These are phyloP conservation scores for Starmerella floricola DNA, from an alignment of 805 yeast genomes.

Conservation along the genomic window DNA sequence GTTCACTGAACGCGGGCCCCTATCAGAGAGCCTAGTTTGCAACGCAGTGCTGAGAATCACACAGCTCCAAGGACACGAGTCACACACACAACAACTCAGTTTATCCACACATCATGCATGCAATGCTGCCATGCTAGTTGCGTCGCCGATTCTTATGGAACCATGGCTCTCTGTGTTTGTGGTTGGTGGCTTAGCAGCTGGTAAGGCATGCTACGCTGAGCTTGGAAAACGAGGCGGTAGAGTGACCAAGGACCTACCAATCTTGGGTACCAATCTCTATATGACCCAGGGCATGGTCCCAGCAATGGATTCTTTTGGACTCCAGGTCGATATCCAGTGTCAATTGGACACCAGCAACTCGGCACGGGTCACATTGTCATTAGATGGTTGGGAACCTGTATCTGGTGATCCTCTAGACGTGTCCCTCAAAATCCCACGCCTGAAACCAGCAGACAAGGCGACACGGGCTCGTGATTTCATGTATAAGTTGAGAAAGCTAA, in stretches of 20 bases:
- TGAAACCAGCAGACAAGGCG: slow-evolving; percentile 59
- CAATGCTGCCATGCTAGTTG: slow-evolving; percentile 64
- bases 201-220: slow-evolving; percentile 38
- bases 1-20: slow-evolving; percentile 78
- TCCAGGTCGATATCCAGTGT: slow-evolving; percentile 61
- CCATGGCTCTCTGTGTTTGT: slow-evolving; percentile 58
- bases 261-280: slow-evolving; percentile 63
- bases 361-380: slow-evolving; percentile 55
- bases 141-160: slow-evolving; percentile 68
- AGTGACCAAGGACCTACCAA: slow-evolving; percentile 37
- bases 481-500: slow-evolving; percentile 76
- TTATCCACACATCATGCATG: slow-evolving; percentile 79
- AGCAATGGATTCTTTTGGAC: slow-evolving; percentile 79
- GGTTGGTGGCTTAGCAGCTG: slow-evolving; percentile 40
- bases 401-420: slow-evolving; percentile 88
- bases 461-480: slow-evolving; percentile 81
- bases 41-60: slow-evolving; percentile 59
- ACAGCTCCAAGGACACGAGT: slow-evolving; percentile 42
- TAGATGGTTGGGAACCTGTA: slow-evolving; percentile 57
- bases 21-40: slow-evolving; percentile 74
- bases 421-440: slow-evolving; percentile 47
- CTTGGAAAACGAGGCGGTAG: slow-evolving; percentile 62
- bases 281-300: slow-evolving; percentile 58
- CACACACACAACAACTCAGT: slow-evolving; percentile 51
- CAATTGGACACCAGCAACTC: slow-evolving; percentile 66